Evolutionary conservation across 768 basidiomycete species (phyloP).

Genomic region (Pilatotrama ljubarskyi): DNA sequence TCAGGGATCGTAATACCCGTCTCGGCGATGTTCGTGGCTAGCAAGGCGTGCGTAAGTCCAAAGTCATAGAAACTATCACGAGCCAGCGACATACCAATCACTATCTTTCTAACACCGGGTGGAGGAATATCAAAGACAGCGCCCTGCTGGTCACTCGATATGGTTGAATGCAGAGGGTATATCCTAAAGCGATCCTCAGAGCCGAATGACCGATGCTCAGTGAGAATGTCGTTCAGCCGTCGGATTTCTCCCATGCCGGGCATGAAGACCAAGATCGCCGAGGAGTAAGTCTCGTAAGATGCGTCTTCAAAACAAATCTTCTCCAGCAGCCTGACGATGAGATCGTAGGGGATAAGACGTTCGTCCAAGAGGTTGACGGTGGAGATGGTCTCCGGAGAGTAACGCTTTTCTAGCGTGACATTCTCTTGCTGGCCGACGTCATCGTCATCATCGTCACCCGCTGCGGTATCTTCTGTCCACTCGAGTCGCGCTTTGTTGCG

Average conservation of each 20-base stretch:
- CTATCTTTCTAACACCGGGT: conserved; percentile 82
- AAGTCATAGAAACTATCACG: conserved; percentile 7
- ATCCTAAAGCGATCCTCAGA: conserved; percentile 63
- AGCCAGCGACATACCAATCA: conserved; percentile 63
- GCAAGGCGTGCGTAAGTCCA: neutral
- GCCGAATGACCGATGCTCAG: conserved; percentile 74
- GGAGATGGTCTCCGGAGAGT: conserved; percentile 68
- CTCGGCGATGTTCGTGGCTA: conserved; percentile 92
- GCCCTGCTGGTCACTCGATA: conserved; percentile 88
- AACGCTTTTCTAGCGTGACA: conserved; percentile 73
- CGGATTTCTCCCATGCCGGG: conserved; percentile 95
- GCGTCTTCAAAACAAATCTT: conserved; percentile 72
- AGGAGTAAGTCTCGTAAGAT: conserved; percentile 56
- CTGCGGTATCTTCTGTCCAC: conserved; percentile 74
- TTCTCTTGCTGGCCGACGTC: conserved; percentile 43
- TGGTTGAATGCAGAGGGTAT: conserved; percentile 88
- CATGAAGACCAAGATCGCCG: conserved; percentile 89
- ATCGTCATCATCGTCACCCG: conserved; percentile 69
- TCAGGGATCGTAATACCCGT: conserved; percentile 99
- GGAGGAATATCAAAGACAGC: conserved; percentile 91
- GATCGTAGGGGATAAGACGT: conserved; percentile 85
- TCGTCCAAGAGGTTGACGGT: conserved; percentile 89
- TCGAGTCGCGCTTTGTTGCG: conserved; percentile 62
- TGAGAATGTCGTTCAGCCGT: conserved; percentile 76
- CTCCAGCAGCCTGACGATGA: conserved; percentile 84